Evolutionary conservation across 2,329 filamentous ascomycete species (phyloP).

Genomic region (Coniella lustricola): DNA sequence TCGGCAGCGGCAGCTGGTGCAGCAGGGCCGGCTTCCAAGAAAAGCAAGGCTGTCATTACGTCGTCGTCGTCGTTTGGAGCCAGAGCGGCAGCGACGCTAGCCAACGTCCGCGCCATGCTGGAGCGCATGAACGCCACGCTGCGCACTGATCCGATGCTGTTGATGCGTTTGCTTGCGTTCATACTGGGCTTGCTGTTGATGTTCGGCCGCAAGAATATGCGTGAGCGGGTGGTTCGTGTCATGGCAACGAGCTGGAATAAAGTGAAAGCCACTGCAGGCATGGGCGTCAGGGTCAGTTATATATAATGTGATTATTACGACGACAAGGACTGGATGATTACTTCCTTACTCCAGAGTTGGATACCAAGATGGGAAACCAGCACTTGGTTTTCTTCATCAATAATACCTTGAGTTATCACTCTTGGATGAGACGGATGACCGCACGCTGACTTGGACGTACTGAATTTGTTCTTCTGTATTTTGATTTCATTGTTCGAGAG

Average conservation of each 20-base stretch:
- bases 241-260: slow-evolving; percentile 71
- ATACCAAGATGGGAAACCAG: background rate
- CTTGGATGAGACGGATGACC: too few species aligned
- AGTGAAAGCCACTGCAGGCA: slow-evolving; percentile 75
- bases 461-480: background rate
- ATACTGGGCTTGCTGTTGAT: slow-evolving; percentile 70
- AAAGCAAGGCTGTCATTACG: slow-evolving; percentile 26
- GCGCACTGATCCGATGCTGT: slow-evolving; percentile 48
- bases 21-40: slow-evolving; percentile 13
- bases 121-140: slow-evolving; percentile 44
- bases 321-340: too few species aligned
- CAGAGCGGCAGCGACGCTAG: slow-evolving; percentile 45
- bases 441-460: background rate
- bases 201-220: slow-evolving; percentile 65
- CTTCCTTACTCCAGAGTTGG: too few species aligned
- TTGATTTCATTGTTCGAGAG: background rate
- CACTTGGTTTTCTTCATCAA: slow-evolving; percentile 2
- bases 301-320: slow-evolving; percentile 48
- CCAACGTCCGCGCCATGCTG: slow-evolving; percentile 44
- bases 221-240: slow-evolving; percentile 65
- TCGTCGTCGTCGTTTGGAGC: slow-evolving; percentile 36
- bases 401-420: too few species aligned
- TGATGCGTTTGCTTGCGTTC: slow-evolving; percentile 66
- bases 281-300: slow-evolving; percentile 97
- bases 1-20: slow-evolving; percentile 3